Evolutionary conservation across 768 basidiomycete species (phyloP).

Genomic region (Termitomyces sp.): DNA sequence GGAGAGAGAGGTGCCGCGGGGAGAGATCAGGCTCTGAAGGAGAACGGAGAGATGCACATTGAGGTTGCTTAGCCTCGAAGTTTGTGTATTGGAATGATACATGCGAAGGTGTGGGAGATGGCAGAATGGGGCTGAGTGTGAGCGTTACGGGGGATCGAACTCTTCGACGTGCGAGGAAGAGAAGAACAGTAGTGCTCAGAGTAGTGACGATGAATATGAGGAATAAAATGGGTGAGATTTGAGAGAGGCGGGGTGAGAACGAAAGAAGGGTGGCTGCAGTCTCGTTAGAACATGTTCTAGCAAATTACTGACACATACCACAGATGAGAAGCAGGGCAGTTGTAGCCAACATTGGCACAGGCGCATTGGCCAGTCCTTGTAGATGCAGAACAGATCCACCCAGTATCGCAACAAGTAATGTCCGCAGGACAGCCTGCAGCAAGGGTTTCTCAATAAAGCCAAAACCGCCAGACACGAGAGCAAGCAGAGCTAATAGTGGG

Average conservation of each 20-base stretch:
- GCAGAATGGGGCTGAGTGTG: background rate
- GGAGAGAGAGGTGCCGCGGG: background rate
- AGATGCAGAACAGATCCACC: constrained; percentile 9
- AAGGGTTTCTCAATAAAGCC: background rate
- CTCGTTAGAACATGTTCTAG: background rate
- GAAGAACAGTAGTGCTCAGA: background rate
- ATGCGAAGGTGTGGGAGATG: constrained; percentile 2
- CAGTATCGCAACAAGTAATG: constrained; percentile 2
- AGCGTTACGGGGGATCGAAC: background rate
- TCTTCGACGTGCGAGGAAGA: background rate
- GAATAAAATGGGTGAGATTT: constrained; percentile 3
- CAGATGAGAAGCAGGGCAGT: constrained; percentile 5
- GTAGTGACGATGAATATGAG: constrained; percentile 6
- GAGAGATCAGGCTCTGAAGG: background rate
- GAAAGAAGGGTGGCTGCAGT: constrained; percentile 10
- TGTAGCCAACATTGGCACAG: background rate
- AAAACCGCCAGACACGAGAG: constrained; percentile 6
- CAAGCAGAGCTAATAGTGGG: constrained; percentile 7
- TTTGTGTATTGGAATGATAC: background rate
- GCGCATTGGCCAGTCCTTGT: constrained; percentile 2
- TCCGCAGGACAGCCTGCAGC: constrained; percentile 7
- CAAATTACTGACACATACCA: background rate
- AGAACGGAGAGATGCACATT: background rate
- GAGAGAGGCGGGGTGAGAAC: constrained; percentile 2
- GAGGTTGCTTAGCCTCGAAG: background rate